phyloP scores from a whole-genome alignment of 2,329 filamentous ascomycete species.

The Microdochium trichocladiopsis region DNA sequence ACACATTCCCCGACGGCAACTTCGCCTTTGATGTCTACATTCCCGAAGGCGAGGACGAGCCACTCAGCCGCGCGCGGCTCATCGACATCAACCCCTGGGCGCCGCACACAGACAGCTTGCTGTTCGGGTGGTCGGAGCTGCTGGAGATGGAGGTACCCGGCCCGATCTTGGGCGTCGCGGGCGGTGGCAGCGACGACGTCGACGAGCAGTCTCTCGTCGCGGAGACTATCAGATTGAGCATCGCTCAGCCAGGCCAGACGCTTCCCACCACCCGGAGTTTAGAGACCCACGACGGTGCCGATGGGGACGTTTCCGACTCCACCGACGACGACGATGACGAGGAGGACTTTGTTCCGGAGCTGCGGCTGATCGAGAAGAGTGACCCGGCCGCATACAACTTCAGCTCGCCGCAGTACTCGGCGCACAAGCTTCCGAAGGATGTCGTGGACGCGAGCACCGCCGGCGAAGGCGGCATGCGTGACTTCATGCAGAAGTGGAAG shows the following conservation, averaged over 20 bases:
- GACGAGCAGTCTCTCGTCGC: slow-evolving; percentile 18
- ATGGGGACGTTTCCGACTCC: slow-evolving; percentile 15
- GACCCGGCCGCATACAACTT: slow-evolving; percentile 89
- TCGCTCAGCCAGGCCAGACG: background rate
- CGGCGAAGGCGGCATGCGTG: slow-evolving; percentile 69
- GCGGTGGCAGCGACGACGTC: slow-evolving; percentile 27
- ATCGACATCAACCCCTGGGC: slow-evolving; percentile 98
- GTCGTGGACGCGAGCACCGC: slow-evolving; percentile 68
- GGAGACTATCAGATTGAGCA: background rate
- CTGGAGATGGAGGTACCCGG: slow-evolving; percentile 60
- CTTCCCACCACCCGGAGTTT: background rate
- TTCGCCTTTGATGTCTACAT: slow-evolving; percentile 94
- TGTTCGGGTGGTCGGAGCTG: slow-evolving; percentile 88
- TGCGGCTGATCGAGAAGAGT: slow-evolving; percentile 74
- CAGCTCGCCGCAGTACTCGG: slow-evolving; percentile 79
- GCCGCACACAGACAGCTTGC: slow-evolving; percentile 74
- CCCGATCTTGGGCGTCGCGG: slow-evolving; percentile 44
- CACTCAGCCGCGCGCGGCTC: slow-evolving; percentile 71
- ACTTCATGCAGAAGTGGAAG: slow-evolving; percentile 73
- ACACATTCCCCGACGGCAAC: slow-evolving; percentile 74
- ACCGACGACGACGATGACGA: slow-evolving; percentile 29
- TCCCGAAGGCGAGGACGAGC: slow-evolving; percentile 51
- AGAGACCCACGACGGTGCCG: slow-evolving; percentile 18
- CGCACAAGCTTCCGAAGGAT: slow-evolving; percentile 90
- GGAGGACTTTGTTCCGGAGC: slow-evolving; percentile 62